Conservation (phyloP, 805 yeast genomes). For the Kodamaea lidongshanica region DNA sequence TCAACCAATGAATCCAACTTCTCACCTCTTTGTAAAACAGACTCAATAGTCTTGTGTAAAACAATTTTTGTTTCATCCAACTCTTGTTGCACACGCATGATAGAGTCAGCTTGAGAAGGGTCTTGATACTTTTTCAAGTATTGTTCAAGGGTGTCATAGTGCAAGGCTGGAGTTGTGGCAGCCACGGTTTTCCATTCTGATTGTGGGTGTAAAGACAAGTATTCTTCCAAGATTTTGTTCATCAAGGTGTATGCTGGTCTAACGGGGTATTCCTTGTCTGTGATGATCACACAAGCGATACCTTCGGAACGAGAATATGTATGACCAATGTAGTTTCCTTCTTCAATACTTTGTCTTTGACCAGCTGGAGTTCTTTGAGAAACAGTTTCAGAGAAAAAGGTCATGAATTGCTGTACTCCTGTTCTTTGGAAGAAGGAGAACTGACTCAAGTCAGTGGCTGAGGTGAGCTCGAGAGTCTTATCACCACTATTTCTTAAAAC, state of each 20-base stretch:
- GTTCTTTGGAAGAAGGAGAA: conserved; percentile 85
- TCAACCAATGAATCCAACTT: conserved; percentile 90
- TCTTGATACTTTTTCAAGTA: conserved; percentile 87
- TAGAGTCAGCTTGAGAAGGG: conserved; percentile 94
- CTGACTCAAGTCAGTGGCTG: conserved; percentile 75
- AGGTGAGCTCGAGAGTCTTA: conserved; percentile 67
- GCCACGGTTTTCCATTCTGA: conserved; percentile 54
- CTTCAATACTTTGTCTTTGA: conserved; percentile 91
- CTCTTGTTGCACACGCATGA: conserved; percentile 96
- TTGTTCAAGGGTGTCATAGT: conserved; percentile 54
- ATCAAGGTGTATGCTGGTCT: conserved; percentile 92
- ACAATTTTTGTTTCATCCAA: conserved; percentile 96
- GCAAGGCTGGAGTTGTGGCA: conserved; percentile 41
- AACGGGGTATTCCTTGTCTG: conserved; percentile 94
- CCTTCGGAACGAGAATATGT: conserved; percentile 89
- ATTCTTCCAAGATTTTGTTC: conserved; percentile 88
- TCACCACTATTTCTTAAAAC: conserved; percentile 60
- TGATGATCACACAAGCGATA: conserved; percentile 80
- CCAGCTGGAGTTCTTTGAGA: conserved; percentile 83
- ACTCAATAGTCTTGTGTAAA: conserved; percentile 90
- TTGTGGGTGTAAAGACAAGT: conserved; percentile 73
- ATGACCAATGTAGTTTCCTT: conserved; percentile 85
- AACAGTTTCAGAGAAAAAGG: conserved; percentile 87
- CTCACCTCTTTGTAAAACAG: conserved; percentile 93
- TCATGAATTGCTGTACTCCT: conserved; percentile 85